A percentile compares a stretch with the other conserved stretches of the same genome.
Conservation (phyloP, 345 rosid genomes). For the Psidium guajava region DNA sequence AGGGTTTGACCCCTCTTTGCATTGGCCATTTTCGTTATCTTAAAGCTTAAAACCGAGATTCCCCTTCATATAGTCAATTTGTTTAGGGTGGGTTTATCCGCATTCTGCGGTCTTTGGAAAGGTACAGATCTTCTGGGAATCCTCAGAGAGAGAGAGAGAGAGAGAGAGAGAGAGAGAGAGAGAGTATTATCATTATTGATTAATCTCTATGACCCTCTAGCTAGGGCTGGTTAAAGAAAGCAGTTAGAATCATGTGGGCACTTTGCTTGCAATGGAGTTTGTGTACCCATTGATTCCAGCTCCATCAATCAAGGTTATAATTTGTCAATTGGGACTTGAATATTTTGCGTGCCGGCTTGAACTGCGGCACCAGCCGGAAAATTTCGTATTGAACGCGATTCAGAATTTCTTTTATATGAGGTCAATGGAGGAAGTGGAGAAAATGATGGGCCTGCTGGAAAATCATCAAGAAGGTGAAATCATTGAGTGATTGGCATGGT, state of each 20-base stretch:
- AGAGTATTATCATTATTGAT: background rate
- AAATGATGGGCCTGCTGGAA: background rate
- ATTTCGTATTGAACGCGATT: background rate
- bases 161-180: too few species aligned
- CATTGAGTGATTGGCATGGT: background rate
- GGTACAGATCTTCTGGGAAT: background rate
- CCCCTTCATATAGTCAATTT: background rate
- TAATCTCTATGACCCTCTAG: background rate
- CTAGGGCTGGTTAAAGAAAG: background rate
- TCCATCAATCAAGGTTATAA: background rate
- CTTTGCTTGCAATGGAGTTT: background rate
- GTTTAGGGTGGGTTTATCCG: background rate
- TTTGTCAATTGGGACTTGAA: background rate
- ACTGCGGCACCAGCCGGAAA: background rate
- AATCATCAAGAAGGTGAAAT: background rate
- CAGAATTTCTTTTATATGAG: background rate
- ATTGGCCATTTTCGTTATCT: background rate
- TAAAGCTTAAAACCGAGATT: too few species aligned
- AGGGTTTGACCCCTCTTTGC: background rate
- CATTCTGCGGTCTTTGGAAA: background rate
- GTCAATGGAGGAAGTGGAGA: background rate
- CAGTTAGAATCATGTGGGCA: background rate
- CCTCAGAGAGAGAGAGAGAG: background rate
- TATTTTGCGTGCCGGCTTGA: background rate
- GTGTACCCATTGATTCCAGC: background rate